phyloP scores from a whole-genome alignment of 139 green algal genomes.

The Coelastrella sp. region DNA sequence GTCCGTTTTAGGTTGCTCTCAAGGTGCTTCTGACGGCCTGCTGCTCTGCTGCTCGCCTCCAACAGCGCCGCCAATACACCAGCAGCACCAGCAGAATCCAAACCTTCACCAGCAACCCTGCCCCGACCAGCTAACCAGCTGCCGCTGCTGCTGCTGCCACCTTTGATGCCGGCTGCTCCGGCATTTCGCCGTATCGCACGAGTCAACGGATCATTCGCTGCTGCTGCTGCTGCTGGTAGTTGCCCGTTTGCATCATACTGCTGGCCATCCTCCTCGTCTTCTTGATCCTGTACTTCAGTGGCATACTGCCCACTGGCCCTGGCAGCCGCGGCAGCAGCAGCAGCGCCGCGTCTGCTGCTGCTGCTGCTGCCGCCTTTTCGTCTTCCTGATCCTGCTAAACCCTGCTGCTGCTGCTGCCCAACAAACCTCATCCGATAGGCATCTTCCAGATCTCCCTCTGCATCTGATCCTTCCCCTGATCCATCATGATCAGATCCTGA shows the following conservation, averaged over 20 bases:
- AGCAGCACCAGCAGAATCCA: slow-evolving; percentile 41
- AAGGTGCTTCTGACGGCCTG: slow-evolving; percentile 51
- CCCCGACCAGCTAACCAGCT: slow-evolving; percentile 23
- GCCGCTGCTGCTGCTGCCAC: slow-evolving; percentile 46
- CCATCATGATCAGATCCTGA: slow-evolving; percentile 8
- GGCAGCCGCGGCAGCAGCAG: slow-evolving; percentile 27
- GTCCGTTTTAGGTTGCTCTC: slow-evolving; percentile 47
- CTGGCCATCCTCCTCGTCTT: slow-evolving; percentile 59
- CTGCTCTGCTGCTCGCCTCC: slow-evolving; percentile 61
- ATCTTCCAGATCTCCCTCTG: slow-evolving; percentile 63
- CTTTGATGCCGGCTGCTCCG: background rate
- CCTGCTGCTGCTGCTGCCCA: slow-evolving; percentile 24
- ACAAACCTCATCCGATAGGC: slow-evolving; percentile 74
- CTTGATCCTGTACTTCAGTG: slow-evolving; percentile 57
- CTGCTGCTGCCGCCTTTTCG: background rate
- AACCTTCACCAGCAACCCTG: background rate
- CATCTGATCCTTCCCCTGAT: slow-evolving; percentile 3
- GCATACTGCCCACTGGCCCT: background rate
- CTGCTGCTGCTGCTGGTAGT: slow-evolving; percentile 9
- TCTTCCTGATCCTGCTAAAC: background rate
- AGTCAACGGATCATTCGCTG: background rate
- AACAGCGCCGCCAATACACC: slow-evolving; percentile 64
- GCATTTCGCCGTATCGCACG: background rate
- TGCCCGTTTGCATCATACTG: background rate
- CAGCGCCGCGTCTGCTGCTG: background rate